These are phyloP conservation scores for Pythium dissimile DNA, from an alignment of 352 stramenopile genomes.

Conservation along the genomic window DNA sequence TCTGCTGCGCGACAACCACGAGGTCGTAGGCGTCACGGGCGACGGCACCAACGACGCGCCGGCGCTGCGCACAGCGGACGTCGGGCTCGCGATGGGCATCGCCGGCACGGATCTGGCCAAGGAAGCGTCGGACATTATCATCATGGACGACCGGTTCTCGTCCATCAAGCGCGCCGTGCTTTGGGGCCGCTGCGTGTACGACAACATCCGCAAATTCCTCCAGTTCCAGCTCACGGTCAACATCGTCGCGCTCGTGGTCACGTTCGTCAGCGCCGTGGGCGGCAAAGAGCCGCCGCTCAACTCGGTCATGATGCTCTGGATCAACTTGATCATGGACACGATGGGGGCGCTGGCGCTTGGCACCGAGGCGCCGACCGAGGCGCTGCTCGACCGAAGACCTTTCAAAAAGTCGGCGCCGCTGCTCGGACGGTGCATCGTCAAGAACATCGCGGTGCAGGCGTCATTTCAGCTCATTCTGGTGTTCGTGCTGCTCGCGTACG, in stretches of 20 bases:
- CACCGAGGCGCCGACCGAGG: conserved; percentile 63
- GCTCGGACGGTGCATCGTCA: conserved; percentile 61
- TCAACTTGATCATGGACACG: conserved; percentile 87
- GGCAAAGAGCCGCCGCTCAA: conserved; percentile 81
- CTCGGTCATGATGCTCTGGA: conserved; percentile 88
- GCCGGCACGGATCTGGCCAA: conserved; percentile 78
- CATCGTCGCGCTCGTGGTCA: conserved; percentile 75
- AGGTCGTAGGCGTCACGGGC: conserved; percentile 78
- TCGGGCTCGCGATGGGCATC: conserved; percentile 81
- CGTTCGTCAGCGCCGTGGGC: conserved; percentile 76
- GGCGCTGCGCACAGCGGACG: conserved; percentile 62
- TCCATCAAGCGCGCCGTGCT: conserved; percentile 77
- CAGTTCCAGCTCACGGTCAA: conserved; percentile 86
- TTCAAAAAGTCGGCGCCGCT: conserved; percentile 69
- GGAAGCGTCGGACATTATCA: conserved; percentile 84
- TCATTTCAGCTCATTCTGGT: conserved; percentile 81
- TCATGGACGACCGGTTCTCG: conserved; percentile 86
- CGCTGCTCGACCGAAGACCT: conserved; percentile 56
- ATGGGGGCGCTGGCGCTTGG: conserved; percentile 73
- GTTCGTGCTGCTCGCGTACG: conserved; percentile 71
- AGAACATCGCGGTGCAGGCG: conserved; percentile 72
- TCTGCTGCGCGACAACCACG: conserved; percentile 59
- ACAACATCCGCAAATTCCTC: conserved; percentile 84
- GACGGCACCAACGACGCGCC: conserved; percentile 83
- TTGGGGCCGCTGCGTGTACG: conserved; percentile 80